These are phyloP conservation scores for Melastoma malabathricum DNA, from an alignment of 345 rosid species.

Conservation along the genomic window DNA sequence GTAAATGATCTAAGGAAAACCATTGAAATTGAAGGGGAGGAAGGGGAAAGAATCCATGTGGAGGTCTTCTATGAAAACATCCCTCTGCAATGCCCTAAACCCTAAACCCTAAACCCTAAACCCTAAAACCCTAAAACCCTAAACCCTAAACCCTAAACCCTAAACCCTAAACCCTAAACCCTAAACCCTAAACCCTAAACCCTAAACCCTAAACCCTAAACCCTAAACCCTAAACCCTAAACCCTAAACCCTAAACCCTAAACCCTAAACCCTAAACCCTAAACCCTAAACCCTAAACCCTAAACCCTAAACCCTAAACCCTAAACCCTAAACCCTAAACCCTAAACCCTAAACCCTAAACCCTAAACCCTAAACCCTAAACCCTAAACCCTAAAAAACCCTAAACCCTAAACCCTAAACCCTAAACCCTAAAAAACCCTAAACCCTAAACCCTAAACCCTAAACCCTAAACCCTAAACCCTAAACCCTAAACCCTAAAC, in stretches of 20 bases:
- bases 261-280: slow-evolving; percentile 11
- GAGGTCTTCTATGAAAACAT: no score
- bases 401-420: no score
- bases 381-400: no score
- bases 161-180: slow-evolving; percentile 7
- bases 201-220: slow-evolving; percentile 7
- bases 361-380: slow-evolving; percentile 10
- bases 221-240: slow-evolving; percentile 10
- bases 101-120: slow-evolving; percentile 11
- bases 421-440: no score
- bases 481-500: slow-evolving; percentile 10
- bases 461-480: no score
- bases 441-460: slow-evolving; percentile 9
- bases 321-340: slow-evolving; percentile 11
- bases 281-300: slow-evolving; percentile 11
- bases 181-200: slow-evolving; percentile 3
- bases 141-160: slow-evolving; percentile 13
- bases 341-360: slow-evolving; percentile 9
- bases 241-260: no score
- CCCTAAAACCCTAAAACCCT: slow-evolving; percentile 14
- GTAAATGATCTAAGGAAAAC: no score
- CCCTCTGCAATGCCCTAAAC: slow-evolving; percentile 9
- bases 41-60: no score
- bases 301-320: slow-evolving; percentile 11
- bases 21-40: no score